Conservation (phyloP, 805 yeast genomes). For the Saturnispora silvae region DNA sequence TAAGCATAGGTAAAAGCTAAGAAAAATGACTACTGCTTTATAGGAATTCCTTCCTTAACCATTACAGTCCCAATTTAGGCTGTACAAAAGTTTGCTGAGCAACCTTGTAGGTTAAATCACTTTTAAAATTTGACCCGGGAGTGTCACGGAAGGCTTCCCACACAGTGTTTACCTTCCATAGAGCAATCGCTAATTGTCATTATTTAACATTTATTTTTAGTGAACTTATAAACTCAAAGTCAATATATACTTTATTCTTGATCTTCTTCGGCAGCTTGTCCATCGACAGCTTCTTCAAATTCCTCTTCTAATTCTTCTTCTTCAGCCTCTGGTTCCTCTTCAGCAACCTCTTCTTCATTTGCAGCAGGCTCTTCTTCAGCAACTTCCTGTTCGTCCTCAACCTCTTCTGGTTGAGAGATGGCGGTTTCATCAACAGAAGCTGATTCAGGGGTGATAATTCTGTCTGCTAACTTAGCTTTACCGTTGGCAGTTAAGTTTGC, state of each 20-base stretch:
- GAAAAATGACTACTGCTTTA: constrained; percentile 1
- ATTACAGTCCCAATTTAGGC: constrained; percentile 2
- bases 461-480: constrained; percentile 47
- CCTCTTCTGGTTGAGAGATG: background rate
- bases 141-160: too few species aligned
- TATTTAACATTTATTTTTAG: too few species aligned
- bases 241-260: too few species aligned
- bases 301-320: too few species aligned
- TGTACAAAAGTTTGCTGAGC: constrained; percentile 1
- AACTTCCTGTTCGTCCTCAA: constrained; percentile 4
- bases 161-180: too few species aligned
- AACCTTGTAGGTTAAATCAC: constrained; percentile 4
- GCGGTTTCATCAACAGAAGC: constrained; percentile 11
- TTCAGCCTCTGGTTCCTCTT: constrained; percentile 11
- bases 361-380: constrained; percentile 16
- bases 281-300: too few species aligned
- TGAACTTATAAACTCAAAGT: too few species aligned
- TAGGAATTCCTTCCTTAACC: background rate
- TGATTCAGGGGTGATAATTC: constrained; percentile 38
- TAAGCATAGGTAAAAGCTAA: too few species aligned
- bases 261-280: too few species aligned
- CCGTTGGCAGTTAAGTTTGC: constrained; percentile 38
- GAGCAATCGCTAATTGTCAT: too few species aligned
- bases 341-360: constrained; percentile 9
- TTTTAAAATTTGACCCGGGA: too few species aligned